Evolutionary conservation across 345 rosid genomes (phyloP), one percentile per base, ranked within the genome.

Genomic region (Moricandia arvensis): DNA sequence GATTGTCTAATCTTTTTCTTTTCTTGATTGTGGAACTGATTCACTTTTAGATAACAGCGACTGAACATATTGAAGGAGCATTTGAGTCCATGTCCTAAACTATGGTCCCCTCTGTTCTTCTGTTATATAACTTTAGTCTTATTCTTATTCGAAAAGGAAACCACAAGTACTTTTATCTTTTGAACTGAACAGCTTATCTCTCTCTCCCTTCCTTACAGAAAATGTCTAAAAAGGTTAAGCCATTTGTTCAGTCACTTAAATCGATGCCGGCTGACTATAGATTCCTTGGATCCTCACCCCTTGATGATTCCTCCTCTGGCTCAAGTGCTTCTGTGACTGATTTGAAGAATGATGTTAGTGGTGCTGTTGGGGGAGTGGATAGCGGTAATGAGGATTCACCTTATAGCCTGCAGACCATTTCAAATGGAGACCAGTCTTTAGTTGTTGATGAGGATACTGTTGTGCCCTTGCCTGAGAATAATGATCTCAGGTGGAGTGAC

Each of bases 401-500:
- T 4, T 91, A 95, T 68, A 54, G 76, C 58, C 83, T 87, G 66
- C 80, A 38, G 24, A 65, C 29, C 12, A 64, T 79, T 53, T 59
- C 81, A 69, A 83, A 63, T 71, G 93, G 84, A 69, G 91, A 79
- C 43, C 83, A 83, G 80, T 88, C 80, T 45, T 78, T 83, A n/a
- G 43, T 72, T 10, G 76, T 71, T 34, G 83, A 87, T 75, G 90
- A 73, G 57, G 89, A 88, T 76, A 63, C 75, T 49, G 68, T 83
- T 75, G 63, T 64, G 11, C 85, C 89, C 26, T 76, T 84, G 75
- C 88, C 90, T 71, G 79, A 24, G 73, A 51, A 65, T 70, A 80
- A 57, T 38, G 96, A 90, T 51, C 71, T 73, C 26, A 84, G 83
- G 82, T 92, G 97, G 99, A 79, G 83, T 11, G 99, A 95, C 76